Evolutionary conservation across 371 early-diverging fungal species (phyloP), one percentile per base, ranked within the genome.

Genomic region (Mortierella sp.): DNA sequence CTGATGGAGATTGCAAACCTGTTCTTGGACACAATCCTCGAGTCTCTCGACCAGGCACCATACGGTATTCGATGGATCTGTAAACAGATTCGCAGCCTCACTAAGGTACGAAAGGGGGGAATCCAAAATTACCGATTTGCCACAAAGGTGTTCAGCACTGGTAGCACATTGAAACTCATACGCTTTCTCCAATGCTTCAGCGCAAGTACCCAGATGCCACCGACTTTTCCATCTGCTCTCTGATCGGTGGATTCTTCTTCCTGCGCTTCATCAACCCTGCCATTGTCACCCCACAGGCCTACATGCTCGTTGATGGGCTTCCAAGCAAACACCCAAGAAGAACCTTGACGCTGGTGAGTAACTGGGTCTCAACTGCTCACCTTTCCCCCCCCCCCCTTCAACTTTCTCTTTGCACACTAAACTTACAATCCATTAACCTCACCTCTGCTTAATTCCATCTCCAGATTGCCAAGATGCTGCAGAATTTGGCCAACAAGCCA

Each of bases 51-150:
- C 48, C 83, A 86, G 59, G 93, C 95, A 3, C 98, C 98, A 1
- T 97, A 95, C 64, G 98, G 97, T 49, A 97, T 98, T 73, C 88
- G 97, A n/a, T 98, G 97, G 97, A 95, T 98, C 49, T 98, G 98
- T 82, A 98, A 98, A 66, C 96, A 97, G 81, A 97, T 98, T 81
- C 83, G 93, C 40, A 92, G 91, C 1, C 79, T 97, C 63, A 95
- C 96, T n/a, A 95, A 93, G 85, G 89, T 91, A 60, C 19, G 37
- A 14, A n/a, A n/a, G n/a, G n/a, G n/a, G n/a, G n/a, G n/a, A n/a
- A n/a, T n/a, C n/a, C n/a, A n/a, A n/a, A n/a, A n/a, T n/a, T n/a
- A n/a, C n/a, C n/a, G n/a, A n/a, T n/a, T n/a, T n/a, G n/a, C n/a
- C n/a, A n/a, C n/a, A n/a, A n/a, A n/a, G n/a, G n/a, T n/a, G n/a